Evolutionary conservation across 352 stramenopile species (phyloP).

Genomic region (Pythium plurisporium): DNA sequence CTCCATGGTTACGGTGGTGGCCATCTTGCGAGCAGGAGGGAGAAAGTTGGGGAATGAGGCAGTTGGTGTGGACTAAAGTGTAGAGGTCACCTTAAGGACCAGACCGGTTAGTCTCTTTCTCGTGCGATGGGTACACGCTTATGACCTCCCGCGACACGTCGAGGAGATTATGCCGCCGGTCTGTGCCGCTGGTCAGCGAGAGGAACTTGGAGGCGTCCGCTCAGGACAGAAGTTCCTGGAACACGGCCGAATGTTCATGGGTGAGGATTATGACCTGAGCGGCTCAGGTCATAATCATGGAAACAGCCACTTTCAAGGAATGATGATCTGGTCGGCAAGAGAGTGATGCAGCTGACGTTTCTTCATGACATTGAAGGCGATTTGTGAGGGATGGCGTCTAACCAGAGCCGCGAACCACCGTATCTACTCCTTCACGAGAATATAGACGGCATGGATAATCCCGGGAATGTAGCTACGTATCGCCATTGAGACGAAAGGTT

Average conservation of each 20-base stretch:
- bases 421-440: conserved; percentile 58
- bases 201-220: too few relatives aligned
- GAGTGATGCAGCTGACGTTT: too few relatives aligned
- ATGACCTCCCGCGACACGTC: neutral
- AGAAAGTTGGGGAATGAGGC: neutral
- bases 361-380: neutral
- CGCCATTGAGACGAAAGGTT: too few relatives aligned
- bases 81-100: neutral
- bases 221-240: too few relatives aligned
- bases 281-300: conserved; percentile 1
- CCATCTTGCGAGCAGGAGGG: neutral
- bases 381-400: too few relatives aligned
- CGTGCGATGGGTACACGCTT: neutral
- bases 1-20: conserved; percentile 14
- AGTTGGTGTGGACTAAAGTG: neutral
- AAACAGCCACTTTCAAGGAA: neutral
- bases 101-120: too few relatives aligned
- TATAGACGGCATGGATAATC: conserved; percentile 73
- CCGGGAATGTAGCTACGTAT: conserved; percentile 71
- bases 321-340: neutral
- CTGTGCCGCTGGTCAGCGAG: too few relatives aligned
- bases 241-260: neutral
- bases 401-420: neutral
- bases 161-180: too few relatives aligned
- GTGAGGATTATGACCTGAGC: neutral